Base-by-base conservation (phyloP, 2,329 filamentous ascomycete species). In the Ophiocordyceps robertsii region DNA sequence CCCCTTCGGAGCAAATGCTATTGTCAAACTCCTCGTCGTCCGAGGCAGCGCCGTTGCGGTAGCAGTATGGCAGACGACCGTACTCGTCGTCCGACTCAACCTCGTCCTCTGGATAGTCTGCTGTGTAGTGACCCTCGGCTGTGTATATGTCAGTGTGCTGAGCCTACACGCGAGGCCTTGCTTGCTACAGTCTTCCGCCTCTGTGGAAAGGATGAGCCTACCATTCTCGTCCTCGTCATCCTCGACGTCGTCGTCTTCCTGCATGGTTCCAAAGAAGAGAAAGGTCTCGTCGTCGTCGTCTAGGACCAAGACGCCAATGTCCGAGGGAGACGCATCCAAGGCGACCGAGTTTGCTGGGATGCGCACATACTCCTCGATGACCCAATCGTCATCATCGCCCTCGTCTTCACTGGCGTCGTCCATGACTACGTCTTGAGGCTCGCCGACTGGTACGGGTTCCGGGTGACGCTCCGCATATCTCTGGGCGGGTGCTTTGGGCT, bases 81-180 rank as follows among this genome's bases (percentile, higher is more conserved):
- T 69, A 65, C 44, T 67, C 65, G 41, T 67, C 63, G 51, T 87
- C 82, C 14, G 77, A 80, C 37, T 77, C 80, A 13, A 87, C 71
- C 56, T 89, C 84, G 42, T 89, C 83, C 47, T 89, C 84, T 1
- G 84, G 84, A 51, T 89, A 89, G 56, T 89, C 84, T 42, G 82
- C 80, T 4, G 79, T 77, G 55, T 88, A 87, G 59, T 86, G 80
- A 53, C 86, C 82, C 56, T 89, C 84, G 31, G 84, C 81, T 80
- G 46, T 14, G 10, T 19, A 37, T 11, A 32, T 29, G 47, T 47
- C 38, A 43, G 43, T 16, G 5, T 36, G 21, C n/a, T 13, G 13
- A 21, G 11, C 37, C 1, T 21, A 16, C 5, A 33, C 31, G n/a
- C 10, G 17, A 10, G 14, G 10, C 14, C 12, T 16, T 10, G n/a